Conservation (phyloP, 352 stramenopile species). For the Elongisporangium anandrum region DNA sequence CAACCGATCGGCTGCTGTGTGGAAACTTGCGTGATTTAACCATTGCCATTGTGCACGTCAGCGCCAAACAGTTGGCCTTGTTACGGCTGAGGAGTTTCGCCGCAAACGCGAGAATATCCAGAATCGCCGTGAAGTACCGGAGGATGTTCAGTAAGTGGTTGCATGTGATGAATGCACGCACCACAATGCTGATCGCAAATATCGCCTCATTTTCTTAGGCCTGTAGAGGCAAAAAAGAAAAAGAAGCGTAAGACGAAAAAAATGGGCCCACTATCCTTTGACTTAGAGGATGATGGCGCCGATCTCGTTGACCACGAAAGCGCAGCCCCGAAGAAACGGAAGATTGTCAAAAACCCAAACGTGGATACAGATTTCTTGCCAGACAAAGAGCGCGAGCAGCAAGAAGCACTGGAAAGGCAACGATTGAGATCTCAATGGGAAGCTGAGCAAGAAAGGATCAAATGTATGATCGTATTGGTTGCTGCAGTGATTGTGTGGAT, state of each 20-base stretch:
- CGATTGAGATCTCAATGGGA: constrained; percentile 91
- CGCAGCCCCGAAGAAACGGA: constrained; percentile 38
- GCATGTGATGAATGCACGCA: not conserved
- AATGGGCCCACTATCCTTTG: constrained; percentile 66
- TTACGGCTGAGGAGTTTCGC: constrained; percentile 94
- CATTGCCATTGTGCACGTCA: constrained; percentile 9
- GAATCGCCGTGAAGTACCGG: constrained; percentile 24
- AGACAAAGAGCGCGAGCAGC: constrained; percentile 89
- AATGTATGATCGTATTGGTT: constrained; percentile 46
- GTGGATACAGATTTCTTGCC: constrained; percentile 95
- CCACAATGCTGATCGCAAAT: no score
- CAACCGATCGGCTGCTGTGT: not conserved
- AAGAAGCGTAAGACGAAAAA: constrained; percentile 84
- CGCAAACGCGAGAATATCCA: constrained; percentile 81
- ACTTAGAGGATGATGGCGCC: constrained; percentile 64
- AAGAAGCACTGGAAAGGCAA: constrained; percentile 71
- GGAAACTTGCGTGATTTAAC: not conserved
- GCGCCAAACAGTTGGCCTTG: constrained; percentile 88
- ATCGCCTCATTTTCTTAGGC: not conserved
- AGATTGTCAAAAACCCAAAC: constrained; percentile 90
- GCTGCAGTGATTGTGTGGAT: not conserved
- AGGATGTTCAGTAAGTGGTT: constrained; percentile 22
- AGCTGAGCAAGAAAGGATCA: constrained; percentile 90
- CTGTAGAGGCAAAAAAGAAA: constrained; percentile 32
- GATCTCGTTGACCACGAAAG: constrained; percentile 10